Percentiles rank a stretch among this genome's conserved stretches.
Evolutionary conservation across 2,329 filamentous ascomycete species (phyloP).

Genomic region (Ceratocystis albifundus): DNA sequence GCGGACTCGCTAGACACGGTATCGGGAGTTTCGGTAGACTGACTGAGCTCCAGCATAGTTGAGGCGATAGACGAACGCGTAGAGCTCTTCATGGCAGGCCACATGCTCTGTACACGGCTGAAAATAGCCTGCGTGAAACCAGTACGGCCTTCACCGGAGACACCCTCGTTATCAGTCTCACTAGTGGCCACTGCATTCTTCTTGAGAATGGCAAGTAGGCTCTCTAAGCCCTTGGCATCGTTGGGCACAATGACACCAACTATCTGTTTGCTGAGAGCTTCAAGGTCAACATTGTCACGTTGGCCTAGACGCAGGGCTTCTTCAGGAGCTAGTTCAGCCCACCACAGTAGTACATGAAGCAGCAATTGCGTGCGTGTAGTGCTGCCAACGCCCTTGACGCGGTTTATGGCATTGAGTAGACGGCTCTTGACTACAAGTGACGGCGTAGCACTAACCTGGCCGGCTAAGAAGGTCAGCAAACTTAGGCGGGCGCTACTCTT

Average conservation of each 20-base stretch:
- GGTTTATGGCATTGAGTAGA: constrained; percentile 60
- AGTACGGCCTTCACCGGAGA: constrained; percentile 32
- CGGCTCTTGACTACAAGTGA: constrained; percentile 56
- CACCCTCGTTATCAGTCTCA: constrained; percentile 29
- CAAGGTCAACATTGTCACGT: constrained; percentile 35
- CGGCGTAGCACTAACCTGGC: constrained; percentile 59
- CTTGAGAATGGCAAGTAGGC: constrained; percentile 40
- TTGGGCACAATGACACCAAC: constrained; percentile 45
- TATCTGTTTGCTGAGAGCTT: constrained; percentile 34
- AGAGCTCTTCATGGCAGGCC: constrained; percentile 58
- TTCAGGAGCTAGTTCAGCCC: constrained; percentile 46
- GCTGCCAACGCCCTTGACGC: constrained; percentile 58
- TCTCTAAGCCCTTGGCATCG: constrained; percentile 41
- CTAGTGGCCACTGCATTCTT: constrained; percentile 18
- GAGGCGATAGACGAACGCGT: constrained; percentile 48
- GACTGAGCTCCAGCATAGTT: constrained; percentile 50
- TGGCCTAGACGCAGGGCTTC: constrained; percentile 38
- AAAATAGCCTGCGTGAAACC: constrained; percentile 56
- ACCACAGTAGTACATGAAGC: constrained; percentile 61
- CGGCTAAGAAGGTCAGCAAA: constrained; percentile 60
- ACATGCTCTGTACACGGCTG: constrained; percentile 56
- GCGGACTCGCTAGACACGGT: constrained; percentile 43
- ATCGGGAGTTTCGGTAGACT: constrained; percentile 32
- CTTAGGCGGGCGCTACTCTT: constrained; percentile 51
- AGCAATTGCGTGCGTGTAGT: constrained; percentile 61